Conservation (phyloP, 2,329 filamentous ascomycete species). For the Sclerotinia sclerotiorum region DNA sequence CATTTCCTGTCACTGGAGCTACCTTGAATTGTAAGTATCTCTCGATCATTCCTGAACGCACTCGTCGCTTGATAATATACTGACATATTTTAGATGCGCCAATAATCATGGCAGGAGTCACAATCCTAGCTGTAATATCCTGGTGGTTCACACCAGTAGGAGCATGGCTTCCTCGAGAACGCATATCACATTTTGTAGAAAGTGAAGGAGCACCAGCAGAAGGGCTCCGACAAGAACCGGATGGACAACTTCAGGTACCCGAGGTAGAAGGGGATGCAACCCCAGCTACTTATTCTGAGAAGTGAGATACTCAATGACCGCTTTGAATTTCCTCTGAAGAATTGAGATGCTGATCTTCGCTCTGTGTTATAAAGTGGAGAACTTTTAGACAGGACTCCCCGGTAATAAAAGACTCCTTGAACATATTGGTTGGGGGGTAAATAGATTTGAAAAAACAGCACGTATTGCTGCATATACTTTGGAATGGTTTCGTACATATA, state of each 20-base stretch:
- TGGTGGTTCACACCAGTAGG: conserved; percentile 26
- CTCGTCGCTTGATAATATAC: background rate
- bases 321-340: background rate
- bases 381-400: conserved; percentile 1
- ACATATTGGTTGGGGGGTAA: background rate
- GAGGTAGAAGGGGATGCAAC: conserved; percentile 1
- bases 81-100: conserved; percentile 21
- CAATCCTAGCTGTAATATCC: conserved; percentile 25
- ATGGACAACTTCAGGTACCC: background rate
- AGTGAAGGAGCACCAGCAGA: conserved; percentile 17
- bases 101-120: conserved; percentile 28
- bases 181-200: conserved; percentile 24
- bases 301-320: conserved; percentile 18
- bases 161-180: conserved; percentile 21
- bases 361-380: conserved; percentile 12
- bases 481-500: background rate
- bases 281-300: conserved; percentile 17
- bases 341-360: conserved; percentile 16
- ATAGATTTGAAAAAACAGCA: conserved; percentile 1
- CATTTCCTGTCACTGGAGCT: conserved; percentile 17
- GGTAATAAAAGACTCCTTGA: background rate
- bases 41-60: background rate
- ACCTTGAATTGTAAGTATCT: conserved; percentile 19
- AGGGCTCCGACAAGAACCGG: conserved; percentile 9
- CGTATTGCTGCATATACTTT: background rate